Evolutionary conservation across 805 yeast genomes (phyloP), one percentile per base, ranked within the genome.

Genomic region (Hanseniaspora thailandica): DNA sequence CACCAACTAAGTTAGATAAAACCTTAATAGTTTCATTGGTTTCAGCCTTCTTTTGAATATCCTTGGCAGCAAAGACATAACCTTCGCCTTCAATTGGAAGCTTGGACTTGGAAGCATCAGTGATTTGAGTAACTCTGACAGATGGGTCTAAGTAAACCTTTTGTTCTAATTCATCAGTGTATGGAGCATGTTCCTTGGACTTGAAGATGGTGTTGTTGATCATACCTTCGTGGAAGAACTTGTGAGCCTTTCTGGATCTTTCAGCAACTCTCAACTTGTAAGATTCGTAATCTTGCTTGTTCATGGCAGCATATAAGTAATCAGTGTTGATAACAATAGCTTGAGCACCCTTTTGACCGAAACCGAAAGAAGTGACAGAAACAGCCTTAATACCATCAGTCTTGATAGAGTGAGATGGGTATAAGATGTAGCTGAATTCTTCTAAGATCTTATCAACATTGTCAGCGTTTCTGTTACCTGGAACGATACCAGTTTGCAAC

Each of bases 301-400:
- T 82, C 65, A 93, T 76, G 34, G 86, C 81, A 57, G 94, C 94
- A 67, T 72, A 87, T 71, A 94, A 76, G 78, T 88, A 93, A 71
- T 90, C 96, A 57, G 97, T 85, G 73, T 90, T 94, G 58, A 93
- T 76, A 54, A 81, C 84, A 67, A 93, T 71, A 46, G 96, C 96
- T 70, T 88, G 95, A 55, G 88, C 98, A 74, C 99, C 99, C 77
- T 93, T 93, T 75, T 93, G 99, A 68, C 99, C 99, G 69, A 93
- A 93, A 69, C 99, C 99, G 69, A 93, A 93, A 2, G 99, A 93
- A 5, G 97, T 93, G 47, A 93, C 81, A 38, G 97, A 86, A 55
- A 86, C 95, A 56, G 99, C 99, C 76, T 90, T 93, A 67, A 93
- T 77, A 69, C 98, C 97, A 68, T 89, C 95, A 45, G 98, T 93